These are phyloP conservation scores for Saccharomyces hybrid DNA, from an alignment of 1,139 yeast genomes.

Conservation along the genomic window DNA sequence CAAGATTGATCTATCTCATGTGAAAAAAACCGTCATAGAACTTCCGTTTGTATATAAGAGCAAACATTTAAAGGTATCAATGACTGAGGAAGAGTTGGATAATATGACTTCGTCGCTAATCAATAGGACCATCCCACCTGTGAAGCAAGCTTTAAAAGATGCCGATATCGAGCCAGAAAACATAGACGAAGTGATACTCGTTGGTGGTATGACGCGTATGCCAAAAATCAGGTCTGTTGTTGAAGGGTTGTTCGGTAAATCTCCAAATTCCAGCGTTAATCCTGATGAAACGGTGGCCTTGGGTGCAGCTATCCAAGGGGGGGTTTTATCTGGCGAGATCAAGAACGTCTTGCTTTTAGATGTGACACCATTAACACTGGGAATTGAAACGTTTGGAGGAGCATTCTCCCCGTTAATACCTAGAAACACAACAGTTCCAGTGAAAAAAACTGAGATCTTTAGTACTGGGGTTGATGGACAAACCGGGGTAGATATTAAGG, in stretches of 20 bases:
- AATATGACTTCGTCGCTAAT: slow-evolving; percentile 53
- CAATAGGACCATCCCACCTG: slow-evolving; percentile 57
- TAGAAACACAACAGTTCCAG: slow-evolving; percentile 69
- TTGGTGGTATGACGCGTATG: slow-evolving; percentile 86
- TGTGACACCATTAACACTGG: slow-evolving; percentile 71
- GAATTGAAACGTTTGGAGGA: slow-evolving; percentile 79
- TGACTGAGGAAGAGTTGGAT: slow-evolving; percentile 61
- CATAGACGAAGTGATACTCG: slow-evolving; percentile 62
- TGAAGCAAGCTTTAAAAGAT: slow-evolving; percentile 59
- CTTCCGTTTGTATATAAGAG: slow-evolving; percentile 52
- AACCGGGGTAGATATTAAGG: slow-evolving; percentile 70
- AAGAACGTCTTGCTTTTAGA: slow-evolving; percentile 64
- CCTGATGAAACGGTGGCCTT: slow-evolving; percentile 86
- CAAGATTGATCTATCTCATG: slow-evolving; percentile 63
- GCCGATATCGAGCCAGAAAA: slow-evolving; percentile 57
- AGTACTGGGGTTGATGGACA: slow-evolving; percentile 85
- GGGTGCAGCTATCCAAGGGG: slow-evolving; percentile 83
- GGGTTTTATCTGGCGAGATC: slow-evolving; percentile 61
- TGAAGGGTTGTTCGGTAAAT: slow-evolving; percentile 44
- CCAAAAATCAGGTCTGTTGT: slow-evolving; percentile 60
- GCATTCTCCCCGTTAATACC: slow-evolving; percentile 70
- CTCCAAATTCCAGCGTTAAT: slow-evolving; percentile 59
- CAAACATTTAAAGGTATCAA: slow-evolving; percentile 42
- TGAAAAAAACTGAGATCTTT: slow-evolving; percentile 60
- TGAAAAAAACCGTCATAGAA: slow-evolving; percentile 46